Base-by-base conservation (phyloP, 192 early-diverging fungal species). In the Linderina pennispora region DNA sequence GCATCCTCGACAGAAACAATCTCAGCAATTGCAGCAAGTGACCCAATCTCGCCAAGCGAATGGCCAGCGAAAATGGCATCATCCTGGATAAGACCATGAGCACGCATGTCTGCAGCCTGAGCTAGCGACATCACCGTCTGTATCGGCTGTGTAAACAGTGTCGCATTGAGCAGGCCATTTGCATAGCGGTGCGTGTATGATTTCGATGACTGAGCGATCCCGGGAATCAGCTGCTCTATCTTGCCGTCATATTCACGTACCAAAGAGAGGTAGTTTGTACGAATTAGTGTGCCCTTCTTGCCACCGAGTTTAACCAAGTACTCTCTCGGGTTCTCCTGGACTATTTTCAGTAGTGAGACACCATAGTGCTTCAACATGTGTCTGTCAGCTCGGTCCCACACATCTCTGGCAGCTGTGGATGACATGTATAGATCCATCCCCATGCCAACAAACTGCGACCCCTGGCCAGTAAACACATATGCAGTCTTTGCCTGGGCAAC, bases 391-490 rank as follows among this genome's bases (percentile, higher is more conserved):
- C 84, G 80, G 59, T 97, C 87, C 94, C 94, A 97, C 49, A 94
- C 77, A 15, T 75, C 77, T 42, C 80, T 78, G 15, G 92, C 91
- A 38, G 87, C 80, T 26, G 82, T 54, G 0, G 90, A 93, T 36
- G 79, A 74, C 16, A 71, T 76, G 57, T 97, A 97, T 14, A 94
- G 77, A 21, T 82, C 82, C 94, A 97, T 94, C 45, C 94, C 94
- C 94, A 97, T 97, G 40, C 89, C 89, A 16, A 80, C 76, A 55
- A 91, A 82, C 63, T 97, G 94, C 47, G 94, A 93, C 41, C 91
- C 93, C 54, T 97, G 93, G 34, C 93, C 93, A 43, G 93, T 94
- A 61, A 97, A 97, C n/a, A 97, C 86, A 36, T 90, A 97, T 24
- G 88, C 83, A 26, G 90, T 91, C 32, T 72, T 62, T 21, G 90